Percentiles rank a stretch among this genome's conserved stretches.
Evolutionary conservation across 106 monocot genomes (phyloP).

Genomic region (Dendrobium huoshanense): DNA sequence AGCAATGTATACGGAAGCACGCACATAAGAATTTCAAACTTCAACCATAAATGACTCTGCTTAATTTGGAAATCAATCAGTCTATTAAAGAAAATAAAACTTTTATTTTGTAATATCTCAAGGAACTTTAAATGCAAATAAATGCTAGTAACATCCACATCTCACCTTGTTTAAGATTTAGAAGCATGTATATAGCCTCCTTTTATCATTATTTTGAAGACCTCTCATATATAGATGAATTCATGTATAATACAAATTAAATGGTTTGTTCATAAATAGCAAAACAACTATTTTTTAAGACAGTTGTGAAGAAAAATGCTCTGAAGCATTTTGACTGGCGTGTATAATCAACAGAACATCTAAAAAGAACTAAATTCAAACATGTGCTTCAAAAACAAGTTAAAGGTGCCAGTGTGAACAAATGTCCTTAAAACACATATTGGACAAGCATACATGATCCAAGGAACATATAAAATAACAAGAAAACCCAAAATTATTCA

Average conservation of each 20-base stretch:
- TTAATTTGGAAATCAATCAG: neutral
- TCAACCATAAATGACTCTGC: neutral
- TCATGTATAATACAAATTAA: neutral
- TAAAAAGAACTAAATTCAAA: neutral
- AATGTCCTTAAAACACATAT: neutral
- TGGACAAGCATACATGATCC: neutral
- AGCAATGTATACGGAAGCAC: neutral
- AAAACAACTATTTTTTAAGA: neutral
- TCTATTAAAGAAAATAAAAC: neutral
- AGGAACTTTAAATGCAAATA: neutral
- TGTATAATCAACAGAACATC: neutral
- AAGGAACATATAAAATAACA: conserved; percentile 4
- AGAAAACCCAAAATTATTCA: neutral
- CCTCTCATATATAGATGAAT: neutral
- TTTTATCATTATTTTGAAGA: neutral
- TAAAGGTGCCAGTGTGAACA: neutral
- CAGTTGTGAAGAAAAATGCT: neutral
- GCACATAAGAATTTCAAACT: neutral
- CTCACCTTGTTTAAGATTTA: neutral
- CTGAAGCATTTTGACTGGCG: neutral
- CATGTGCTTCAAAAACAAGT: neutral
- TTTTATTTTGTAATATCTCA: neutral
- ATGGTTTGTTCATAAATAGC: no score
- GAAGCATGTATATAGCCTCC: neutral
- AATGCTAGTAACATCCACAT: neutral